A percentile compares a stretch with the other conserved stretches of the same genome.
Conservation (phyloP, 345 rosid genomes). For the Cochlearia excelsa region DNA sequence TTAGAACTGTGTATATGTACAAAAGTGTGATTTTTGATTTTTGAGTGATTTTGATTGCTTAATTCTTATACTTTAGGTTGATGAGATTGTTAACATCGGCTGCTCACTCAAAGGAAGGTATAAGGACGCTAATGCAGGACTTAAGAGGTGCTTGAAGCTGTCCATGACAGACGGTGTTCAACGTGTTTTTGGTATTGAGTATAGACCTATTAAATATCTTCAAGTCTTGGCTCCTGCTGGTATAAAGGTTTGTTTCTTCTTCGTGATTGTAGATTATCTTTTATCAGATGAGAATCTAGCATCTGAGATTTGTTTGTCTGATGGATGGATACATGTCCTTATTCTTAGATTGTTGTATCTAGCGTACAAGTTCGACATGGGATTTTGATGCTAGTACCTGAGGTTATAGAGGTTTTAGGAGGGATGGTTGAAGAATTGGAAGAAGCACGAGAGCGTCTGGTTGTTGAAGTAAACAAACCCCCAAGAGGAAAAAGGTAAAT, state of each 20-base stretch:
- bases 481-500: constrained; percentile 91
- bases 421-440: constrained; percentile 81
- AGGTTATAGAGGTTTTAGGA: constrained; percentile 73
- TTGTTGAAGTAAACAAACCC: constrained; percentile 81
- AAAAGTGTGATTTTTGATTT: constrained; percentile 6
- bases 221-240: constrained; percentile 76
- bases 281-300: constrained; percentile 1
- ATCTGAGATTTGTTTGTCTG: constrained; percentile 1
- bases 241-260: constrained; percentile 53
- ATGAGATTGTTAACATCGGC: constrained; percentile 83
- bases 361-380: constrained; percentile 76
- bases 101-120: constrained; percentile 73
- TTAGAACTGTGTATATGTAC: background rate
- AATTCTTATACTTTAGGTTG: constrained; percentile 54
- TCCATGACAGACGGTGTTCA: constrained; percentile 93
- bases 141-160: constrained; percentile 86
- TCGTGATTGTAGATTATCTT: background rate
- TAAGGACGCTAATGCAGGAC: constrained; percentile 60
- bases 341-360: constrained; percentile 54
- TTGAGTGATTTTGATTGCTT: background rate
- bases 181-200: constrained; percentile 87
- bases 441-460: constrained; percentile 65
- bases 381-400: constrained; percentile 84
- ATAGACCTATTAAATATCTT: constrained; percentile 84
- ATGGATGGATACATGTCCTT: constrained; percentile 1